These are phyloP conservation scores for Trichoderma simmonsii DNA, from an alignment of 2,329 filamentous ascomycete species.

Conservation along the genomic window DNA sequence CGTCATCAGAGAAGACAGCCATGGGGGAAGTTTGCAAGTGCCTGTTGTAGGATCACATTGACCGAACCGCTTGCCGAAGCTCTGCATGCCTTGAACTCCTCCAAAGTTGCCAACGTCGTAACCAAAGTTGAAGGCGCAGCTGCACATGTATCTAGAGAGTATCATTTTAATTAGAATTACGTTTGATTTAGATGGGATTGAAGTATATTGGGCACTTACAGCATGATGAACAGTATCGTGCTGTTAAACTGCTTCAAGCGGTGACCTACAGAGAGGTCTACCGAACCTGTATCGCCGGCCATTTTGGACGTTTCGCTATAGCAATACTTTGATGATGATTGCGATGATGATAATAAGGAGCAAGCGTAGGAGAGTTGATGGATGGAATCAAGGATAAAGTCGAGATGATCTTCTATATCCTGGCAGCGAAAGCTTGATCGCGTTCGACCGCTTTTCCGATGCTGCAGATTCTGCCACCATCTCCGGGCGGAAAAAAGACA, in stretches of 20 bases:
- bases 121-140: conserved; percentile 29
- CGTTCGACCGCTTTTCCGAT: background rate
- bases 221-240: conserved; percentile 8
- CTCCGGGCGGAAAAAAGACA: background rate
- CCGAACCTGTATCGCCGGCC: background rate
- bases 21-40: conserved; percentile 23
- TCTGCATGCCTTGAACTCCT: conserved; percentile 28
- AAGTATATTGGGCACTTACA: background rate
- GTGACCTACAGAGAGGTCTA: conserved; percentile 3
- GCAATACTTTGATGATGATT: background rate
- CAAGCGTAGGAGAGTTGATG: background rate
- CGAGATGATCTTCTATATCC: background rate
- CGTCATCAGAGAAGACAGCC: conserved; percentile 28
- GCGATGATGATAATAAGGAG: background rate
- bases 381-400: background rate
- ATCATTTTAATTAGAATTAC: background rate
- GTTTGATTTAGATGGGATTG: background rate
- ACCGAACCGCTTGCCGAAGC: conserved; percentile 27
- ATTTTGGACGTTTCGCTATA: background rate
- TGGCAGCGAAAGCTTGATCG: background rate
- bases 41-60: conserved; percentile 21
- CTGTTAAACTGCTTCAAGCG: conserved; percentile 10
- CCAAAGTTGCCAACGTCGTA: conserved; percentile 29
- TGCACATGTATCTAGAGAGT: conserved; percentile 25
- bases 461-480: conserved; percentile 1